A percentile compares a stretch with the other conserved stretches of the same genome.
Evolutionary conservation across 1,284 basidiomycete genomes (phyloP).

Genomic region (Rhodotorula sp.): DNA sequence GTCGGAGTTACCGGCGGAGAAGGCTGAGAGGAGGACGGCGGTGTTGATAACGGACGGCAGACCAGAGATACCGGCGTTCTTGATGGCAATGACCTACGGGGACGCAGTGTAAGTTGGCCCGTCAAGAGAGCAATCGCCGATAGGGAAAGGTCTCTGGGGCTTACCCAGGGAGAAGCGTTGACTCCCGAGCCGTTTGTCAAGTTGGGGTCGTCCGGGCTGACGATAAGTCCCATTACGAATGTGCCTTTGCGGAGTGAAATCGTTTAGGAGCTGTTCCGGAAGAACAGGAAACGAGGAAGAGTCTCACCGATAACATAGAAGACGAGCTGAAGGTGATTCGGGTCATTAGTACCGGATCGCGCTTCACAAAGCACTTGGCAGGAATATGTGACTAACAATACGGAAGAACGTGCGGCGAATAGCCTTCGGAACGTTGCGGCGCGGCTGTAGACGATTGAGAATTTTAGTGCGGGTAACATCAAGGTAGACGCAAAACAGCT

Average conservation of each 20-base stretch:
- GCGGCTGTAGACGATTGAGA: not conserved
- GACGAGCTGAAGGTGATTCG: constrained; percentile 29
- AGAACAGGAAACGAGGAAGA: not conserved
- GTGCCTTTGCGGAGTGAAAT: constrained; percentile 43
- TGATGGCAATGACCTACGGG: constrained; percentile 61
- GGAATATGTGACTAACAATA: constrained; percentile 26
- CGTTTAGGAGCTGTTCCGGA: constrained; percentile 21
- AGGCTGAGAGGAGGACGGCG: constrained; percentile 67
- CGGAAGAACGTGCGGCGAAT: constrained; percentile 69
- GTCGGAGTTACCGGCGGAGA: constrained; percentile 75
- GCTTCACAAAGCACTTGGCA: no score
- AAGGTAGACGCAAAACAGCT: constrained; percentile 13
- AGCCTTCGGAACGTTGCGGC: constrained; percentile 63
- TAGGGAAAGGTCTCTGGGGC: not conserved
- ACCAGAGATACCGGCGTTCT: constrained; percentile 11
- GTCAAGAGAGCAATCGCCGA: no score
- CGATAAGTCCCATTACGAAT: constrained; percentile 65
- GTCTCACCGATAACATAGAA: constrained; percentile 40
- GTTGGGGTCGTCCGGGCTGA: constrained; percentile 65
- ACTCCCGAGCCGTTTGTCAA: constrained; percentile 58
- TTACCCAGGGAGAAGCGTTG: constrained; percentile 67
- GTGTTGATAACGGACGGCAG: constrained; percentile 69
- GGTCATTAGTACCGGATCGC: no score
- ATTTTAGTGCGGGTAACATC: not conserved
- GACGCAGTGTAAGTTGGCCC: not conserved